A percentile compares a stretch with the other conserved stretches of the same genome.
Conservation (phyloP, 495 filamentous ascomycete genomes). For the Aspergillus carlsbadensis region DNA sequence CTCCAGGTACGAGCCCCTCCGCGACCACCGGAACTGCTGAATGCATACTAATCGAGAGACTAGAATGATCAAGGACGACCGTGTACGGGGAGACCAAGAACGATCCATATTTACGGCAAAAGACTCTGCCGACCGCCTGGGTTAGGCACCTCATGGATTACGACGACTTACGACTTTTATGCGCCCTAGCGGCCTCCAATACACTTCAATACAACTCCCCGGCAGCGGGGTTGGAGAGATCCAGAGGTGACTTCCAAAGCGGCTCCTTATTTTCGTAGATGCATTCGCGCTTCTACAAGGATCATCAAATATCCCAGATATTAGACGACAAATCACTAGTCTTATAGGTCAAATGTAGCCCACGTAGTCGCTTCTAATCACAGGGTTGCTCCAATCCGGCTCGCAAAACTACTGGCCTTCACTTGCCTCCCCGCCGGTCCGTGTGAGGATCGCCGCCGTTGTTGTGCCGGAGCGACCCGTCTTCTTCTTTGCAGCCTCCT, state of each 20-base stretch:
- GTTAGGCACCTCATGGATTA: constrained; percentile 43
- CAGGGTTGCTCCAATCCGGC: constrained; percentile 13
- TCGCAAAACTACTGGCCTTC: constrained; percentile 17
- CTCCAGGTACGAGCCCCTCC: constrained; percentile 45
- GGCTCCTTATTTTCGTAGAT: constrained; percentile 9
- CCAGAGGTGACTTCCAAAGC: neutral
- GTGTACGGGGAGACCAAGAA: constrained; percentile 61
- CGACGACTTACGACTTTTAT: constrained; percentile 36
- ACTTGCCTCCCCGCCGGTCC: constrained; percentile 51
- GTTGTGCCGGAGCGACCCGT: constrained; percentile 75
- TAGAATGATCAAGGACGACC: constrained; percentile 92
- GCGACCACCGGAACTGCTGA: neutral
- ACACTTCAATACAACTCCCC: neutral
- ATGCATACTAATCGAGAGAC: constrained; percentile 5
- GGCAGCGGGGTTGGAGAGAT: neutral
- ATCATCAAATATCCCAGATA: constrained; percentile 7
- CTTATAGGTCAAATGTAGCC: constrained; percentile 7
- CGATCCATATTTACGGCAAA: constrained; percentile 72
- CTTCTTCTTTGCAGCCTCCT: constrained; percentile 97
- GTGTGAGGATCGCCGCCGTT: constrained; percentile 74
- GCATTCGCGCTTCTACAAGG: constrained; percentile 11
- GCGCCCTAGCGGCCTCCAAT: neutral
- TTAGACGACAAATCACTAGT: constrained; percentile 10
- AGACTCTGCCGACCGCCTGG: constrained; percentile 70
- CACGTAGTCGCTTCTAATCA: constrained; percentile 9